Conservation (phyloP, 2,329 filamentous ascomycete species). For the Dothistroma pini region DNA sequence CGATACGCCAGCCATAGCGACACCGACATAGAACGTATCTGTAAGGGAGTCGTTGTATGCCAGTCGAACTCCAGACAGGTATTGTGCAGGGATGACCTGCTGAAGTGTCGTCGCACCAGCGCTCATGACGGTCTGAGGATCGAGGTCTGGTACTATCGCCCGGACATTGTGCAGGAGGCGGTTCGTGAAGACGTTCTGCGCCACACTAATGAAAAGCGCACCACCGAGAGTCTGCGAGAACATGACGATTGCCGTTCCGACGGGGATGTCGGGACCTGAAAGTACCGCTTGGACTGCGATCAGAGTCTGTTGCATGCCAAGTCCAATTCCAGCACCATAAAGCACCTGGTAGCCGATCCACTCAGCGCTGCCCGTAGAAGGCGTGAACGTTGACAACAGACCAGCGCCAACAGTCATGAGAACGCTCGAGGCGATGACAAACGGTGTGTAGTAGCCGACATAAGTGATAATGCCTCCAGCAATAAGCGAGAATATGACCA, state of each 20-base stretch:
- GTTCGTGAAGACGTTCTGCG: constrained; percentile 51
- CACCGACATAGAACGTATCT: constrained; percentile 57
- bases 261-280: constrained; percentile 42
- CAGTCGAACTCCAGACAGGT: constrained; percentile 51
- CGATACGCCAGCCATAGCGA: constrained; percentile 52
- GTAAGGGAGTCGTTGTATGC: constrained; percentile 63
- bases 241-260: constrained; percentile 48
- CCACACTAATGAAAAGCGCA: constrained; percentile 48
- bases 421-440: constrained; percentile 41
- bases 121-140: constrained; percentile 41
- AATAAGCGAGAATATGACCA: constrained; percentile 13
- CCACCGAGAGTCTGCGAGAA: constrained; percentile 48
- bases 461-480: constrained; percentile 39
- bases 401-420: constrained; percentile 47
- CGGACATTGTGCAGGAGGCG: constrained; percentile 41
- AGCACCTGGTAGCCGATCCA: constrained; percentile 40
- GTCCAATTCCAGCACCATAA: constrained; percentile 40
- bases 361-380: constrained; percentile 36
- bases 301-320: constrained; percentile 48
- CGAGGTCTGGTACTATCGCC: constrained; percentile 41
- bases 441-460: constrained; percentile 50
- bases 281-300: constrained; percentile 47
- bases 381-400: constrained; percentile 43
- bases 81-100: constrained; percentile 48
- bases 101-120: constrained; percentile 59